Conservation (phyloP, 495 filamentous ascomycete genomes). For the Cetradonia linearis region DNA sequence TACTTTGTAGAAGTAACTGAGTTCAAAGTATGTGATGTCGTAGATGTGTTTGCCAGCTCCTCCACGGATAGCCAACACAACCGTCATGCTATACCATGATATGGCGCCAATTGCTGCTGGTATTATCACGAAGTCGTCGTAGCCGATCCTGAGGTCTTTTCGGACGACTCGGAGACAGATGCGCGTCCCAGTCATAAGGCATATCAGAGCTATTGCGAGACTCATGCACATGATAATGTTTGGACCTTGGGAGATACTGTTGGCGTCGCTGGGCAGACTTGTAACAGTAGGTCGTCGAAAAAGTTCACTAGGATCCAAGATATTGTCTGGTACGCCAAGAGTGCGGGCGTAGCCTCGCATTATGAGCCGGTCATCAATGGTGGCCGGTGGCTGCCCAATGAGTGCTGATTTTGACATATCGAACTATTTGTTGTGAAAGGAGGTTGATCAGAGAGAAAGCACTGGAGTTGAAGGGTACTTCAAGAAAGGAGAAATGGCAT, state of each 20-base stretch:
- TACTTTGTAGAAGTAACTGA: background rate
- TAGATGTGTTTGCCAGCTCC: slow-evolving; percentile 4
- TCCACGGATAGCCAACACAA: background rate
- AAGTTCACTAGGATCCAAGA: background rate
- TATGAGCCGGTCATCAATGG: slow-evolving; percentile 1
- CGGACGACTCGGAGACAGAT: background rate
- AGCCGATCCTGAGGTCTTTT: background rate
- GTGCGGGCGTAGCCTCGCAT: slow-evolving; percentile 6
- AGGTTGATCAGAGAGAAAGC: no score
- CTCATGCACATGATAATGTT: background rate
- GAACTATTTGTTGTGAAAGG: background rate
- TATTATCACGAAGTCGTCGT: slow-evolving; percentile 2
- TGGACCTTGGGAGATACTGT: background rate
- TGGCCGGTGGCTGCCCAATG: background rate
- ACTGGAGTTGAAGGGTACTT: background rate
- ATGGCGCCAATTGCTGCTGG: slow-evolving; percentile 7
- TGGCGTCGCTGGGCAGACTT: background rate
- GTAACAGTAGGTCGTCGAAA: background rate
- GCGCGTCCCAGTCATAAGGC: background rate
- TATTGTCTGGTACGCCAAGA: background rate
- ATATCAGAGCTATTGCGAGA: background rate
- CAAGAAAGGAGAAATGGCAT: background rate
- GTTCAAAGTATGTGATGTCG: background rate
- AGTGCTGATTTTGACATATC: background rate
- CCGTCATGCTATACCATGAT: slow-evolving; percentile 1